phyloP scores from a whole-genome alignment of 768 basidiomycete genomes.

The Mycena rosella region DNA sequence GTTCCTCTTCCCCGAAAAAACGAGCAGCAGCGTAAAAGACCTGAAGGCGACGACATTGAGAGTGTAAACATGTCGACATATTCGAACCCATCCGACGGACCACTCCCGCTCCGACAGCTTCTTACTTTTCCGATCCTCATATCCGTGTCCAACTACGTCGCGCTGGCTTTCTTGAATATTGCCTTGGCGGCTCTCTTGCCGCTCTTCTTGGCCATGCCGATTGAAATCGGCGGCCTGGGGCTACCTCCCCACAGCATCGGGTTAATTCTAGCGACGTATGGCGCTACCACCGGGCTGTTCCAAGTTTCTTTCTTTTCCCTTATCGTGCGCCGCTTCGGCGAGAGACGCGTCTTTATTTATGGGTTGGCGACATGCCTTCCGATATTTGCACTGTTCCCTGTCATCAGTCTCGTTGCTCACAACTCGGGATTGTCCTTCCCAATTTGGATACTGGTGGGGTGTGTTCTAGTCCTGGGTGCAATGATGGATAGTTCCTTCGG shows the following conservation, averaged over 20 bases:
- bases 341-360: slow-evolving; percentile 68
- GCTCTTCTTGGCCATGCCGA: slow-evolving; percentile 79
- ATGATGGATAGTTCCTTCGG: slow-evolving; percentile 42
- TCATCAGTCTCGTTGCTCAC: slow-evolving; percentile 69
- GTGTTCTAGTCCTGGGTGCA: slow-evolving; percentile 63
- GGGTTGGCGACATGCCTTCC: slow-evolving; percentile 67
- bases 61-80: slow-evolving; percentile 58
- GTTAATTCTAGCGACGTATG: slow-evolving; percentile 70
- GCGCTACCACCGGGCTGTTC: slow-evolving; percentile 74
- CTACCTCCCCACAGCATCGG: slow-evolving; percentile 74
- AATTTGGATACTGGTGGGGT: slow-evolving; percentile 64
- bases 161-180: slow-evolving; percentile 58
- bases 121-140: slow-evolving; percentile 49
- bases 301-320: slow-evolving; percentile 77
- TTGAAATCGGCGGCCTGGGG: too few relatives aligned
- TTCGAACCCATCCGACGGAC: slow-evolving; percentile 32
- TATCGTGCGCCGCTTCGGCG: slow-evolving; percentile 70
- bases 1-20: slow-evolving; percentile 36
- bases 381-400: slow-evolving; percentile 67
- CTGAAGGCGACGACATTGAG: too few relatives aligned
- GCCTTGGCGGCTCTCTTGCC: slow-evolving; percentile 72
- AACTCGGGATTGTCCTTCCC: slow-evolving; percentile 57
- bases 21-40: slow-evolving; percentile 12
- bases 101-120: slow-evolving; percentile 55
- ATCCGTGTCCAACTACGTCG: slow-evolving; percentile 52